Evolutionary conservation across 2,329 filamentous ascomycete species (phyloP).

Genomic region (Nectriaceae sp.): DNA sequence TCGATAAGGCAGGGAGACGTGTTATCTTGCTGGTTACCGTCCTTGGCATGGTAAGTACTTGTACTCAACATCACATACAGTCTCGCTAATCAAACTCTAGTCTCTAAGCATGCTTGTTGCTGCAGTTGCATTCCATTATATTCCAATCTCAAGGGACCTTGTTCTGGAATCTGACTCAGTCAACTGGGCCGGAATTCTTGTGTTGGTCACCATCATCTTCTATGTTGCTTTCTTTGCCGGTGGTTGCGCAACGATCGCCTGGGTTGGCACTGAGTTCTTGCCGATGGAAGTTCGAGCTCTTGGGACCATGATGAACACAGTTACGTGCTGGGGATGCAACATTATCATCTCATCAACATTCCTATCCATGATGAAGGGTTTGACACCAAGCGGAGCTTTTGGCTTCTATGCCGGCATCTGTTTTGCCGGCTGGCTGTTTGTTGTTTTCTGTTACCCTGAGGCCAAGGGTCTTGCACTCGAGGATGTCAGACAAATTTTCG

Average conservation of each 20-base stretch:
- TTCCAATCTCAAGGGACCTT: slow-evolving; percentile 43
- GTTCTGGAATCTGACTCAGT: slow-evolving; percentile 34
- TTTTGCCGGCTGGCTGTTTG: slow-evolving; percentile 40
- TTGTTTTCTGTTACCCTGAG: slow-evolving; percentile 52
- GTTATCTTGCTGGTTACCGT: slow-evolving; percentile 43
- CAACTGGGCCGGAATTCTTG: slow-evolving; percentile 16
- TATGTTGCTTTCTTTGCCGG: slow-evolving; percentile 41
- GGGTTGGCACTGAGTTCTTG: slow-evolving; percentile 47
- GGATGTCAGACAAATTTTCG: slow-evolving; percentile 49
- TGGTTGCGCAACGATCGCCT: slow-evolving; percentile 47
- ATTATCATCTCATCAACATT: slow-evolving; percentile 51
- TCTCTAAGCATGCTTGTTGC: slow-evolving; percentile 43
- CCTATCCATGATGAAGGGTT: slow-evolving; percentile 45
- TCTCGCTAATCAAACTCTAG: slow-evolving; percentile 11
- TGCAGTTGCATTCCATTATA: slow-evolving; percentile 44
- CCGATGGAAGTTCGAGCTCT: slow-evolving; percentile 46
- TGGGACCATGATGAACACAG: slow-evolving; percentile 48
- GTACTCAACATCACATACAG: background rate
- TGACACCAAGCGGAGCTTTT: slow-evolving; percentile 49
- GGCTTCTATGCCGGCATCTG: slow-evolving; percentile 52
- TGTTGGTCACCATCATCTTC: slow-evolving; percentile 43
- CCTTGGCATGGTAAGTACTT: slow-evolving; percentile 19
- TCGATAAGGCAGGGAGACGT: slow-evolving; percentile 45
- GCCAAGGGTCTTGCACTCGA: slow-evolving; percentile 55
- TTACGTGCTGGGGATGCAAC: slow-evolving; percentile 45